These are phyloP conservation scores for Tricholoma saponaceum DNA, from an alignment of 768 basidiomycete species.

Conservation along the genomic window DNA sequence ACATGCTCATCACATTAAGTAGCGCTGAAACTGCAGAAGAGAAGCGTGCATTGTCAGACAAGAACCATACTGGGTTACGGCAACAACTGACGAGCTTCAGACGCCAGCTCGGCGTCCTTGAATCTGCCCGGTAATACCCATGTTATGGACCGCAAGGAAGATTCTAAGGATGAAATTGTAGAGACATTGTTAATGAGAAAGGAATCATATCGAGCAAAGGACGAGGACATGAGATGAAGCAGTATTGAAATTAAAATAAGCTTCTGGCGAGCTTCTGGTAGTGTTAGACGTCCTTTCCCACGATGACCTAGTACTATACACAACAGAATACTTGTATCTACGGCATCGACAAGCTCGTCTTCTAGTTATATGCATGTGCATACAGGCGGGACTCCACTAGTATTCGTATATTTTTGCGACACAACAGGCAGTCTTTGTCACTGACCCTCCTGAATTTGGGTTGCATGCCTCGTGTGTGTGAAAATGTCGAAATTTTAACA, in stretches of 20 bases:
- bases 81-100: constrained; percentile 79
- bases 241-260: too few relatives aligned
- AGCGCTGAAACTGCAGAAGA: constrained; percentile 70
- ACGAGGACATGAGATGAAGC: constrained; percentile 48
- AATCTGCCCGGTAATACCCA: constrained; percentile 97
- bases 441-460: not conserved
- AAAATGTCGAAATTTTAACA: constrained; percentile 11
- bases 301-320: not conserved
- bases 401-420: not conserved
- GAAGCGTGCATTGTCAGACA: constrained; percentile 11
- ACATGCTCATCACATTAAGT: constrained; percentile 85
- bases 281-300: not conserved
- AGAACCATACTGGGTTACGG: constrained; percentile 5
- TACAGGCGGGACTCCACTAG: not conserved
- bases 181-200: constrained; percentile 84
- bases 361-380: not conserved
- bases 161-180: constrained; percentile 85
- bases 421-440: not conserved
- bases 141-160: constrained; percentile 81
- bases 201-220: constrained; percentile 71
- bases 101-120: constrained; percentile 95
- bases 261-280: too few relatives aligned
- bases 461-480: constrained; percentile 8
- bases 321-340: not conserved
- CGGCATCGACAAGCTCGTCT: not conserved